Base-by-base conservation (phyloP, 495 filamentous ascomycete genomes). In the Penicillium turbatum region DNA sequence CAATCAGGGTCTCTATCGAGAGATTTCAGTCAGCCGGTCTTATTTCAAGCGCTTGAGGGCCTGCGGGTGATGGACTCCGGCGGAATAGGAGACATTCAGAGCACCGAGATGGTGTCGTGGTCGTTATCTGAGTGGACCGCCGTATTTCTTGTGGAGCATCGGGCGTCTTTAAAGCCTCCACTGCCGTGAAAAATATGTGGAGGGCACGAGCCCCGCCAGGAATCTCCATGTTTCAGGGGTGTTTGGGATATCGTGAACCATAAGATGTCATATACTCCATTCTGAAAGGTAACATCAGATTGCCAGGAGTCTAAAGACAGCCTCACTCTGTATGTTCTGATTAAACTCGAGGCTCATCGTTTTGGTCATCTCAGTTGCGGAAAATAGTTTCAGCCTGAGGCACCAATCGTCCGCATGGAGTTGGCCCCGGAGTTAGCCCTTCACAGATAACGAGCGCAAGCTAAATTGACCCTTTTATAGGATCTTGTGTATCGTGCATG, bases 401-500 rank as follows among this genome's bases (percentile, higher is more conserved):
- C 41, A 43, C 11, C 4, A 1, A 16, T 24, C 21, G 21, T 2
- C 4, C n/a, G n/a, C n/a, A n/a, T 24, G 4, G 21, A 24, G 21
- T 24, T 24, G 2, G 21, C 21, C 21, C 21, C 13, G 8, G 13
- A 43, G 17, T 48, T 53, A 42, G 57, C n/a, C 50, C 34, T 56
- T 63, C 38, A 43, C 60, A 54, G 53, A 51, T 60, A 54, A 34
- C 51, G 27, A 52, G 48, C 37, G 5, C 7, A 40, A 13, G 47
- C 53, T 32, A 36, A 36, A 49, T 58, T 2, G 27, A 24, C 21
- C 21, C 21, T 24, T 38, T 32, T 17, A 37, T 39, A 29, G 38
- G 21, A 41, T 31, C 36, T 19, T 27, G 32, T 17, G 15, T 31
- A 19, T 44, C 15, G 15, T 11, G 13, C 30, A 6, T 19, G n/a